phyloP scores from a whole-genome alignment of 2,329 filamentous ascomycete genomes.

The Nemania sp. region DNA sequence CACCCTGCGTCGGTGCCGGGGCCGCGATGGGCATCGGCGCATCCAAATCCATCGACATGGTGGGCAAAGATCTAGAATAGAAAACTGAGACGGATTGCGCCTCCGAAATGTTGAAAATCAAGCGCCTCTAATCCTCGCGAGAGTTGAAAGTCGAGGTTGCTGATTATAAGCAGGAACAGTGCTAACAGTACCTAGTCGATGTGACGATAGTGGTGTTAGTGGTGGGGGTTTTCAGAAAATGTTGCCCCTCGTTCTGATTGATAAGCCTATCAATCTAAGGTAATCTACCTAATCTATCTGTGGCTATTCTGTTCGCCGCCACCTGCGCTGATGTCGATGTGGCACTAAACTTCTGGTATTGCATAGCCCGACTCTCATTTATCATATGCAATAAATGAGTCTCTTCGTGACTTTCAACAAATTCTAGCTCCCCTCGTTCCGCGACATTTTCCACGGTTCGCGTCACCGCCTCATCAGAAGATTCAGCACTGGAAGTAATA shows the following conservation, averaged over 20 bases:
- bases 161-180: conserved; percentile 4
- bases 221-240: conserved; percentile 45
- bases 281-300: conserved; percentile 11
- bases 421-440: no score
- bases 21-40: conserved; percentile 62
- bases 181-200: conserved; percentile 16
- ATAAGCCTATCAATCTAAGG: conserved; percentile 36
- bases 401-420: no score
- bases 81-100: background rate
- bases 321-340: background rate
- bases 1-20: conserved; percentile 44
- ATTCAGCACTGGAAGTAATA: no score
- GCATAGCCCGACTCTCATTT: no score
- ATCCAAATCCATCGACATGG: conserved; percentile 71
- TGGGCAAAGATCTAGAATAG: background rate
- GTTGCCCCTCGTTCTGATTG: conserved; percentile 42
- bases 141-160: conserved; percentile 1
- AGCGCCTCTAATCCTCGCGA: no score
- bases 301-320: conserved; percentile 7
- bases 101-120: background rate
- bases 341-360: no score
- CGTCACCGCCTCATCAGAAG: no score
- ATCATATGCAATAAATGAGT: no score
- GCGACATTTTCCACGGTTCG: no score
- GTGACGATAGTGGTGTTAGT: conserved; percentile 36